A percentile compares a stretch with the other conserved stretches of the same genome.
Evolutionary conservation across 495 filamentous ascomycete species (phyloP).

Genomic region (Neurospora tetrasperma): DNA sequence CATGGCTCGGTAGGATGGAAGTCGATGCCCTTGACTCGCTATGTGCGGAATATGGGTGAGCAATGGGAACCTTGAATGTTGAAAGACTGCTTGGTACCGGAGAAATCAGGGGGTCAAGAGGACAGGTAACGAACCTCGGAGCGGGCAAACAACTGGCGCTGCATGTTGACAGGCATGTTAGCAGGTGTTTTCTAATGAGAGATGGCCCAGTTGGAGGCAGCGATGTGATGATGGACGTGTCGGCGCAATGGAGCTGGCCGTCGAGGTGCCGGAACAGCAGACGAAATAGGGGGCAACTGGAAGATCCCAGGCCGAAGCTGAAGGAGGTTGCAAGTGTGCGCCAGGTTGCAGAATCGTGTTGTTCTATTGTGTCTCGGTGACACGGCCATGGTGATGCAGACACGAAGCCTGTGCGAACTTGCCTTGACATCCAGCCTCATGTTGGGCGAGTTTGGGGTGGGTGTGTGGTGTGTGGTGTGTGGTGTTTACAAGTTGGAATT

Average conservation of each 20-base stretch:
- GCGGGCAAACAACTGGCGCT: conserved; percentile 30
- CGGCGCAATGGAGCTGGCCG: conserved; percentile 4
- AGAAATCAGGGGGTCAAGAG: conserved; percentile 54
- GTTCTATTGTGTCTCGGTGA: conserved; percentile 10
- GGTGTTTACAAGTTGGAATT: not conserved
- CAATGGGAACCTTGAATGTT: not conserved
- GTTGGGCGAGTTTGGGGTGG: conserved; percentile 26
- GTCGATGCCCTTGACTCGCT: conserved; percentile 96
- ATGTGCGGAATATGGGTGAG: conserved; percentile 33
- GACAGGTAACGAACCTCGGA: conserved; percentile 46
- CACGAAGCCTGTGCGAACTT: conserved; percentile 26
- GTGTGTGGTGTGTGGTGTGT: not conserved
- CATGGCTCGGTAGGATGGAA: conserved; percentile 95
- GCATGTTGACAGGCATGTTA: conserved; percentile 21
- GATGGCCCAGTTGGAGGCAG: not conserved
- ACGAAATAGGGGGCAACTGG: conserved; percentile 1
- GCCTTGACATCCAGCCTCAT: conserved; percentile 94
- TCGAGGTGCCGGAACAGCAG: not conserved
- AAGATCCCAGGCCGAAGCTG: conserved; percentile 8
- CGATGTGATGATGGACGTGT: not conserved
- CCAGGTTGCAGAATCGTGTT: conserved; percentile 3
- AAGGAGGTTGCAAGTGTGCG: conserved; percentile 2
- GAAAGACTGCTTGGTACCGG: not conserved
- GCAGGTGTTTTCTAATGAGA: conserved; percentile 4
- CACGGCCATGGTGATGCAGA: conserved; percentile 1